phyloP scores from a whole-genome alignment of 495 filamentous ascomycete genomes.

The Podospora fimiseda region DNA sequence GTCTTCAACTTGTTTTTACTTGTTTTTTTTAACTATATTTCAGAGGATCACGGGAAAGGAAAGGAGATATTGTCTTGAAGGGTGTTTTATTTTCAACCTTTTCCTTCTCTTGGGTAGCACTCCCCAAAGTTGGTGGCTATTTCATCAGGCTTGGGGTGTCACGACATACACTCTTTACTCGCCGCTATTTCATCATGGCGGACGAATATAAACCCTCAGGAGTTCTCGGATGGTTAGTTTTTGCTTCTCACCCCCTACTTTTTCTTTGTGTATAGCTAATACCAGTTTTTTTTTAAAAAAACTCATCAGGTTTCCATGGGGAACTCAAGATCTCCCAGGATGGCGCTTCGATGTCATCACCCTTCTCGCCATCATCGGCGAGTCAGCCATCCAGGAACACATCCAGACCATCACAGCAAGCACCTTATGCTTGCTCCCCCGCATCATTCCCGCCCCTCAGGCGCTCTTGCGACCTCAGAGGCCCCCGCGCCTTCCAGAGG shows the following conservation, averaged over 20 bases:
- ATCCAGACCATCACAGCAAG: constrained; percentile 52
- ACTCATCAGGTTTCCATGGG: constrained; percentile 24
- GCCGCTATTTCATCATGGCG: background rate
- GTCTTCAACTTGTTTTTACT: no score
- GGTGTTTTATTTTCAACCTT: no score
- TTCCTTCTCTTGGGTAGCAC: no score
- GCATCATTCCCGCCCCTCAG: constrained; percentile 62
- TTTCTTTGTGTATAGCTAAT: no score
- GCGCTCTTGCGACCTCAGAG: constrained; percentile 53
- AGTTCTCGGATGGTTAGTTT: background rate
- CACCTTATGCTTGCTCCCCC: constrained; percentile 51
- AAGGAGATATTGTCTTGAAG: no score
- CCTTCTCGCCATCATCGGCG: constrained; percentile 58
- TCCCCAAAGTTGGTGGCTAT: no score
- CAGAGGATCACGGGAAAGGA: no score
- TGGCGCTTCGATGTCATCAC: constrained; percentile 58
- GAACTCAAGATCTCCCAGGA: constrained; percentile 27
- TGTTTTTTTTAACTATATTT: no score
- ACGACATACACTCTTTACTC: background rate
- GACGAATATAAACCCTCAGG: background rate
- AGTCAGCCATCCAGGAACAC: constrained; percentile 51
- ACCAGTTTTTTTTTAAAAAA: background rate
- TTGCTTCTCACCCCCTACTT: background rate
- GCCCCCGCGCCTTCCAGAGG: constrained; percentile 49
- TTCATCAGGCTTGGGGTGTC: background rate